Conservation (phyloP, 2,329 filamentous ascomycete genomes). For the Trichoderma sp. region DNA sequence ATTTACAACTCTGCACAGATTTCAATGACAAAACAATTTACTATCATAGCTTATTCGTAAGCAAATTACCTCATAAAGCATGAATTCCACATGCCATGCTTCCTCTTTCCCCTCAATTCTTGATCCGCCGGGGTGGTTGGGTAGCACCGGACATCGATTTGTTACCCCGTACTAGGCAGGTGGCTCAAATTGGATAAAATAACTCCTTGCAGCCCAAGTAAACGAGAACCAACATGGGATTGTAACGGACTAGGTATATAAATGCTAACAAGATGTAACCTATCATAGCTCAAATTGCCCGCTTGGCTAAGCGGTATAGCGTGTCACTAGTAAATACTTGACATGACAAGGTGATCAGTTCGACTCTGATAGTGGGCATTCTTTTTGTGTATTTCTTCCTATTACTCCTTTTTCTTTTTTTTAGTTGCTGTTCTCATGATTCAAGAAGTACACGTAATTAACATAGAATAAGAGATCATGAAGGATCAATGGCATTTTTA, state of each 20-base stretch:
- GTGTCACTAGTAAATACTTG: constrained; percentile 19
- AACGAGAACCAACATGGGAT: not conserved
- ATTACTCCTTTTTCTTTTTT: too few relatives aligned
- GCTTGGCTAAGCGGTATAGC: constrained; percentile 22
- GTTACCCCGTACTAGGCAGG: not conserved
- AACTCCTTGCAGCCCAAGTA: not conserved
- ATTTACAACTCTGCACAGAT: not conserved
- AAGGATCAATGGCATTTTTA: not conserved
- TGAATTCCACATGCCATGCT: not conserved
- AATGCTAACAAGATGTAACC: not conserved
- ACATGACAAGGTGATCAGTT: constrained; percentile 22
- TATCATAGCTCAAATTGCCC: constrained; percentile 4
- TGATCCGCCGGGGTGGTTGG: not conserved
- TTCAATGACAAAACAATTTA: not conserved
- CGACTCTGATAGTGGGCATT: constrained; percentile 21
- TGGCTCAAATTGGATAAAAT: not conserved
- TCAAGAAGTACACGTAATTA: too few relatives aligned
- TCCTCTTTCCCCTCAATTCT: not conserved
- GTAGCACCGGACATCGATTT: not conserved
- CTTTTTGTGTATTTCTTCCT: too few relatives aligned
- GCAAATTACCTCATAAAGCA: not conserved
- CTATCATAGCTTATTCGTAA: not conserved
- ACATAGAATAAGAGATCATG: too few relatives aligned
- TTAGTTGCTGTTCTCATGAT: too few relatives aligned
- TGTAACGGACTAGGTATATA: not conserved